Evolutionary conservation across 495 filamentous ascomycete genomes (phyloP).

Genomic region (Talaromyces stipitatus): DNA sequence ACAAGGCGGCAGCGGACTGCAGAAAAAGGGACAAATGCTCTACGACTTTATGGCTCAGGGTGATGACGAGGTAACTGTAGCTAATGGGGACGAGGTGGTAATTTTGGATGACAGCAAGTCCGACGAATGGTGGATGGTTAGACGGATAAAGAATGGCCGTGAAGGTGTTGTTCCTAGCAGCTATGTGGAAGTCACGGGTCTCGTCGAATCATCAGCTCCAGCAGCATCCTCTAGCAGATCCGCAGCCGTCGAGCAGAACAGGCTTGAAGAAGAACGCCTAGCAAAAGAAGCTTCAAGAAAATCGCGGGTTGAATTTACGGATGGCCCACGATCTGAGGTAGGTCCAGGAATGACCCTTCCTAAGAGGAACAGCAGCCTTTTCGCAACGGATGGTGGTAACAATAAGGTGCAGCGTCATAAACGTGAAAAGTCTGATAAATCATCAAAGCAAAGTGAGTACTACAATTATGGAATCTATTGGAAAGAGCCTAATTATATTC

Average conservation of each 20-base stretch:
- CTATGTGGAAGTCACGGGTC: slow-evolving; percentile 81
- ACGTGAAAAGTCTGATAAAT: slow-evolving; percentile 46
- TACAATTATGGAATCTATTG: background rate
- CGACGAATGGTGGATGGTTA: slow-evolving; percentile 98
- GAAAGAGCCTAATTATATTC: slow-evolving; percentile 11
- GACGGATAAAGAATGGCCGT: slow-evolving; percentile 78
- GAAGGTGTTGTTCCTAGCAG: slow-evolving; percentile 98
- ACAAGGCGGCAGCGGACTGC: slow-evolving; percentile 50
- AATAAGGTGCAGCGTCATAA: slow-evolving; percentile 58
- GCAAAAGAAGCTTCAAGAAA: slow-evolving; percentile 66
- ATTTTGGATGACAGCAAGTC: slow-evolving; percentile 84
- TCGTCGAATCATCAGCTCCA: slow-evolving; percentile 36
- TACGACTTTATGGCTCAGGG: slow-evolving; percentile 97
- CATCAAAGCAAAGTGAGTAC: slow-evolving; percentile 66
- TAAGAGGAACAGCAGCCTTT: slow-evolving; percentile 60
- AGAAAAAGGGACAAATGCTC: slow-evolving; percentile 75
- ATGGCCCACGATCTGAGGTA: slow-evolving; percentile 61
- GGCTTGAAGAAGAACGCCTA: slow-evolving; percentile 71
- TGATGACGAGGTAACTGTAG: slow-evolving; percentile 92
- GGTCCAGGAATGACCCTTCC: slow-evolving; percentile 63
- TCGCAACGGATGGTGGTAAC: slow-evolving; percentile 50
- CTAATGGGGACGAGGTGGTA: slow-evolving; percentile 81
- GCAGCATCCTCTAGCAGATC: slow-evolving; percentile 55
- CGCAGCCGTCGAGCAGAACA: slow-evolving; percentile 67
- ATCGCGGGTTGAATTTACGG: slow-evolving; percentile 46